Base-by-base conservation (phyloP, 75 land plant species). In the Pinus albicaulis region DNA sequence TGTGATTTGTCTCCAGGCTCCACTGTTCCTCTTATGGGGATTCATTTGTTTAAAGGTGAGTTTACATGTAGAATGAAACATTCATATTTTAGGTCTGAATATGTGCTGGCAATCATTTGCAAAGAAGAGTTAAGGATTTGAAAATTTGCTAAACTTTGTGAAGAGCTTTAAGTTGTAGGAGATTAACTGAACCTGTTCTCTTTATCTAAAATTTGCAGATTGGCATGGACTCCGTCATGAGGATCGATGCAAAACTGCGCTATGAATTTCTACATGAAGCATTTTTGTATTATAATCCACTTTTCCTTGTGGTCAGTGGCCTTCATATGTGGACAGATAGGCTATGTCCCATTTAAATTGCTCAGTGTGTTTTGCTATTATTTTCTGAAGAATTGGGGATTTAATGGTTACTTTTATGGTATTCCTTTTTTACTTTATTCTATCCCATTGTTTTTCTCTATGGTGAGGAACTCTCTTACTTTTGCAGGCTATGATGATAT, bases 281-380 rank as follows among this genome's bases (percentile, higher is more conserved):
- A 14, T 98, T 92, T 84, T 77, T 98, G 73, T 98, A 92, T 71
- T 98, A 91, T 76, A 98, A 98, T 82, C 99, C 99, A 74, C 85
- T 98, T 62, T 84, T 98, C 65, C 91, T 98, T 75, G 83, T 90
- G 91, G 99, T 98, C 12, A 86, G 95, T 82, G 56, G 28, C 72
- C 22, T 52, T 44, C 56, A 64, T 22, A 12, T 53, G 38, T 64
- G 72, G 55, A 71, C 52, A 71, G 15, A 44, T 71, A 71, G 7
- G 28, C 56, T 38, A 28, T 34, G 24, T 64, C n/a, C 14, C 12
- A 34, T 22, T 63, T 10, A 73, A 73, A 52, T 26, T 31, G 36
- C 25, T 17, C n/a, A 5, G 76, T 14, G 8, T 28, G 16, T 82
- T 53, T 59, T 38, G 2, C 69, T n/a, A 41, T 74, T 38, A 31